These are phyloP conservation scores for Forsythia suspensa DNA, from an alignment of 257 asterid genomes.

Conservation along the genomic window DNA sequence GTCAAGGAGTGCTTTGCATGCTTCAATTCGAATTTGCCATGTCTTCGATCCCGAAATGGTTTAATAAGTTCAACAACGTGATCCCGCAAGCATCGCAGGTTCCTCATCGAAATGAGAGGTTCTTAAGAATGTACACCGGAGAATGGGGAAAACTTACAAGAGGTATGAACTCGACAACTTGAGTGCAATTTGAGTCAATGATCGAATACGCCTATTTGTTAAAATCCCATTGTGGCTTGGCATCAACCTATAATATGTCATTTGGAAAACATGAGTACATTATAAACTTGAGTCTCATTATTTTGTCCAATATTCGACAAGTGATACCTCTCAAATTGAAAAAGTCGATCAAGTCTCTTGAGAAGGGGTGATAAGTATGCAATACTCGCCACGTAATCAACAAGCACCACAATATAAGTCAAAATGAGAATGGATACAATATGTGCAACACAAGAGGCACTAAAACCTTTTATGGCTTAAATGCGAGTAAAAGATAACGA, in stretches of 20 bases:
- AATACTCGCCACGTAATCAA: conserved; percentile 60
- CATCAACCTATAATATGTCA: conserved; percentile 69
- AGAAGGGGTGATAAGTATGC: conserved; percentile 76
- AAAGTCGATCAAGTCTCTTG: conserved; percentile 91
- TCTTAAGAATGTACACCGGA: conserved; percentile 1
- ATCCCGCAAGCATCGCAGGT: conserved; percentile 54
- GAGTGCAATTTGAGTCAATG: conserved; percentile 81
- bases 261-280: conserved; percentile 14
- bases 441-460: background rate
- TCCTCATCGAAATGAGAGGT: conserved; percentile 30
- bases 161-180: conserved; percentile 86
- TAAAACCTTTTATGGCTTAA: background rate
- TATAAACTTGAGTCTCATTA: background rate
- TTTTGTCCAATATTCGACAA: conserved; percentile 17
- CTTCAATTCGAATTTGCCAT: conserved; percentile 83
- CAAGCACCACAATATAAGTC: conserved; percentile 28
- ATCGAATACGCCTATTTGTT: conserved; percentile 76
- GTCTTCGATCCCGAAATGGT: conserved; percentile 61
- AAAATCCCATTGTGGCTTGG: conserved; percentile 95
- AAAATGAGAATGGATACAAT: background rate
- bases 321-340: conserved; percentile 89
- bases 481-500: background rate
- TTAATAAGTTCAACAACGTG: conserved; percentile 61
- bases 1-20: conserved; percentile 84
- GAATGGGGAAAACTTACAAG: conserved; percentile 59